Conservation (phyloP, 345 rosid genomes). For the Melaleuca quinquenervia region DNA sequence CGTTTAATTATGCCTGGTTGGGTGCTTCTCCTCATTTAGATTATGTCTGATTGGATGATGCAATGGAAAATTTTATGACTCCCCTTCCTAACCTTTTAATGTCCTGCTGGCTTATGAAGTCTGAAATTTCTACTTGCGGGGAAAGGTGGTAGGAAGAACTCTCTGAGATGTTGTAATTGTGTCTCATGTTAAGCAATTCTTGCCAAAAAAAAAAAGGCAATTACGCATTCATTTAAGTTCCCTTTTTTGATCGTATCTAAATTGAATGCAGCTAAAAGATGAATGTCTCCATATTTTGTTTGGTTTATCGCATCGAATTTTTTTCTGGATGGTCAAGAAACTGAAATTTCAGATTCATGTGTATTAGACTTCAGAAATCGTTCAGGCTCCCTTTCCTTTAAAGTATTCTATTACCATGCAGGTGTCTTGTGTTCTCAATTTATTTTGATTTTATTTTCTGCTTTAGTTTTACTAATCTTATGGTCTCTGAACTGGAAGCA, state of each 20-base stretch:
- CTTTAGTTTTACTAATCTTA: neutral
- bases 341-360: neutral
- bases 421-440: neutral
- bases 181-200: neutral
- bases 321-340: neutral
- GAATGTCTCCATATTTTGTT: neutral
- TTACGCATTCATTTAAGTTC: neutral
- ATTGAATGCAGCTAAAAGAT: neutral
- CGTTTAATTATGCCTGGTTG: neutral
- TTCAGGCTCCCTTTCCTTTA: neutral
- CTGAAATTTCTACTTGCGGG: neutral
- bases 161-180: neutral
- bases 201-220: neutral
- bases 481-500: neutral
- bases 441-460: neutral
- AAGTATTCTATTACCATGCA: neutral
- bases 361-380: neutral
- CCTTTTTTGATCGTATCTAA: neutral
- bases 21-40: neutral
- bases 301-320: neutral
- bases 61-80: neutral
- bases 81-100: neutral
- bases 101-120: neutral
- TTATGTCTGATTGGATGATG: neutral
- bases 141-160: neutral